Conservation (phyloP, 192 early-diverging fungal species). For the Backusella psychrophila region DNA sequence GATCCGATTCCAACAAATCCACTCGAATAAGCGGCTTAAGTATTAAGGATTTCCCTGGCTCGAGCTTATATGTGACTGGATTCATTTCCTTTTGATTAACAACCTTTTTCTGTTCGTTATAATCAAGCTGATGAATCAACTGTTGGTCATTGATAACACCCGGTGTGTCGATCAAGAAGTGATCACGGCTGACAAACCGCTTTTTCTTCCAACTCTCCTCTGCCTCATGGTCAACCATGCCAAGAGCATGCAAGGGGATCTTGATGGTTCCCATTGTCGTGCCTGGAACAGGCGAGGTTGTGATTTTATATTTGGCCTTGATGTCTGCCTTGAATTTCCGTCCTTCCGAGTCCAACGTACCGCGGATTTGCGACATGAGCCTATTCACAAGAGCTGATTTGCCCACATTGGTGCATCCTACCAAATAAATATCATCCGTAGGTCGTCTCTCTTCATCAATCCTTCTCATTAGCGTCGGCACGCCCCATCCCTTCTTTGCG, state of each 20-base stretch:
- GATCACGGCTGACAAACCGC: conserved; percentile 16
- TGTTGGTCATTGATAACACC: conserved; percentile 60
- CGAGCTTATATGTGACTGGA: conserved; percentile 55
- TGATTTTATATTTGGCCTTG: conserved; percentile 46
- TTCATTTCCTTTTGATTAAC: conserved; percentile 41
- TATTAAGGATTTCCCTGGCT: conserved; percentile 51
- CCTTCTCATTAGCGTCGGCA: conserved; percentile 45
- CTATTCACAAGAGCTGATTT: conserved; percentile 74
- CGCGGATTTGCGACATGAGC: conserved; percentile 53
- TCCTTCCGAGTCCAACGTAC: conserved; percentile 22
- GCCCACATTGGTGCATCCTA: conserved; percentile 75
- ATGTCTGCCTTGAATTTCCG: neutral
- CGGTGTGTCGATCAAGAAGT: conserved; percentile 59
- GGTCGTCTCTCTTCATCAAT: conserved; percentile 38
- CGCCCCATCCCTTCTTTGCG: conserved; percentile 57
- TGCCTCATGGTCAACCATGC: conserved; percentile 37
- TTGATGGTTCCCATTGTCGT: conserved; percentile 68
- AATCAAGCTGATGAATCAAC: conserved; percentile 42
- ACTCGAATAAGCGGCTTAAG: conserved; percentile 58
- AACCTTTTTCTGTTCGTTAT: conserved; percentile 49
- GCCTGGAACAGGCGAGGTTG: conserved; percentile 64
- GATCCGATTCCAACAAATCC: conserved; percentile 48
- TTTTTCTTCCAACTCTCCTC: conserved; percentile 26
- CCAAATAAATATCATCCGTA: conserved; percentile 61
- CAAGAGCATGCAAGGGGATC: conserved; percentile 56